Evolutionary conservation across 495 filamentous ascomycete species (phyloP), one percentile per base, ranked within the genome.

Genomic region (Aspergillus diversus): DNA sequence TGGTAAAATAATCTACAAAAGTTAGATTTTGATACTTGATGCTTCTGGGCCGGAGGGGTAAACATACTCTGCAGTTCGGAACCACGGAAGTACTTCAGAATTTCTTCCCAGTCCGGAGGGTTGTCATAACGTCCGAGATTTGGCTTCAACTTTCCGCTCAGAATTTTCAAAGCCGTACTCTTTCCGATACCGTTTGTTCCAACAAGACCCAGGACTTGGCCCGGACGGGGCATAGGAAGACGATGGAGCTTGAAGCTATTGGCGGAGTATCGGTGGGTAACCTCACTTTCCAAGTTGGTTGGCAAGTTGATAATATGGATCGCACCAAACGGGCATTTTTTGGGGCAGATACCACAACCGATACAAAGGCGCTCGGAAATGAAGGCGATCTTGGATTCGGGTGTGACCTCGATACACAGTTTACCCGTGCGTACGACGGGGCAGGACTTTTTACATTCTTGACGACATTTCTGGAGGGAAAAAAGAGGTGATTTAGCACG

Each of bases 101-200:
- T 96, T 78, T 98, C 96, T 76, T 98, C 93, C 95, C 95, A 99
- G 73, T 99, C 95, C 4, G 95, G 96, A 1, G 94, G 93, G 76
- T 97, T 94, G 63, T 98, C 93, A 77, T 90, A 97, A 70, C 91
- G 83, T 57, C 95, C 95, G 71, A 99, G 77, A 72, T 99, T 99
- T 54, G 95, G 95, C 87, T 99, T 99, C 65, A 98, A 83, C 77
- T 98, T 99, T 63, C 95, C 95, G 71, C 92, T 95, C 66, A 99
- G 86, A 72, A 99, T 97, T 81, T 98, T 98, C 75, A 99, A 81
- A 2, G 95, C 95, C 0, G 95, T 98, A 79, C 93, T 97, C 85
- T 99, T 98, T 76, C 95, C 95, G 72, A 98, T 99, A 90, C 95
- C 95, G 87, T 99, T 98, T 57, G 94, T 97, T 71, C 95, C 95